Evolutionary conservation across 2,329 filamentous ascomycete species (phyloP), one percentile per base, ranked within the genome.

Genomic region (Xylariaceae sp.): DNA sequence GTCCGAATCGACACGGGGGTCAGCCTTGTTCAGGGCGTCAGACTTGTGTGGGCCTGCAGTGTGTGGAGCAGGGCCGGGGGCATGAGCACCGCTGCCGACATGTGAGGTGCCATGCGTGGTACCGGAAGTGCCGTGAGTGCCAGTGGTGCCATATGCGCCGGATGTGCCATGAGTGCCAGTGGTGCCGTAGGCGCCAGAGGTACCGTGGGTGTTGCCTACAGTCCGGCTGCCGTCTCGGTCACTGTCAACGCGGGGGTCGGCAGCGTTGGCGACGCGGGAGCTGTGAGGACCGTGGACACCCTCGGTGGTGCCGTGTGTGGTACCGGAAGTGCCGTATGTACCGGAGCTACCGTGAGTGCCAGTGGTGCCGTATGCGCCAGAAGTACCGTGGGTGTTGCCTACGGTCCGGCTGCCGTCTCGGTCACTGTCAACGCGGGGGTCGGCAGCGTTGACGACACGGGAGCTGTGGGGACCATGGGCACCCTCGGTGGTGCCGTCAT

Each of bases 191-290:
- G 47, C 49, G 12, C 52, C 49, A 9, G 50, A 53, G 28, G 44
- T 52, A 24, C 45, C 43, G 36, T 53, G 55, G 16, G 53, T 53
- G 43, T n/a, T n/a, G n/a, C 75, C 76, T 7, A 36, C 14, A 0
- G 76, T 78, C 61, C 68, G 68, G 55, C 64, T 69, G 32, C 70
- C 69, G 54, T 78, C 73, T 2, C 71, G 66, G 48, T 78, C 64
- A 9, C 67, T 71, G 57, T 78, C 75, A 31, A 79, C 71, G 16
- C 69, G 62, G 3, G 74, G 73, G 39, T 78, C 74, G 3, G 64
- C 26, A 63, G 76, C 76, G 67, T 79, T 78, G 48, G 68, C 3
- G 26, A 69, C 41, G 51, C 77, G 69, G 11, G 61, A 59, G 4
- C 32, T 62, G 36, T 58, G 47, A 7, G 47, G 44, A 12, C 57